phyloP scores from a whole-genome alignment of 75 land plant genomes.

The Sequoia sempervirens region DNA sequence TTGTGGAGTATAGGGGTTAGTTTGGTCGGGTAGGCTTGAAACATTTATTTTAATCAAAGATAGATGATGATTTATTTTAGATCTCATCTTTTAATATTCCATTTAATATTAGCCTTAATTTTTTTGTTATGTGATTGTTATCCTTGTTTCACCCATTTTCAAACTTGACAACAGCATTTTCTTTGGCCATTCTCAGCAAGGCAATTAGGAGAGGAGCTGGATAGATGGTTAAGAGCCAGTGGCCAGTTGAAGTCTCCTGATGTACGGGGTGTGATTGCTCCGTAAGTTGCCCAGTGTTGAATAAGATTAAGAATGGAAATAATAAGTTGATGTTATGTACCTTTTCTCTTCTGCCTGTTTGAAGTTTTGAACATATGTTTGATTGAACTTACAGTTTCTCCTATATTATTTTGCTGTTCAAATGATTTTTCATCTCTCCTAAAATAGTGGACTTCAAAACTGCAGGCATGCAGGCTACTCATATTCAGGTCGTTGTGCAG shows the following conservation, averaged over 20 bases:
- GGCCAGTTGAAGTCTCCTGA: slow-evolving; percentile 60
- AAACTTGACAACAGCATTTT: not conserved
- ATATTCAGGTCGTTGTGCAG: slow-evolving; percentile 96
- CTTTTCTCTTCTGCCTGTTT: not conserved
- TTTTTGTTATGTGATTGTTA: not conserved
- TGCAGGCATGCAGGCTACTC: slow-evolving; percentile 98
- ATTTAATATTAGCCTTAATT: not conserved
- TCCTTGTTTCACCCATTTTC: slow-evolving; percentile 6
- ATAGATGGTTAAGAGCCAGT: slow-evolving; percentile 67
- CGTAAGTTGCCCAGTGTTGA: slow-evolving; percentile 46
- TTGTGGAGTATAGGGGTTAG: not conserved
- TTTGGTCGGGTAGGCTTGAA: not conserved
- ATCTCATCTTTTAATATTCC: not conserved
- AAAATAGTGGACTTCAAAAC: slow-evolving; percentile 3
- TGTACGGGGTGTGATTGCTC: slow-evolving; percentile 95
- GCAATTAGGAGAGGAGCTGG: slow-evolving; percentile 77
- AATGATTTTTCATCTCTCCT: not conserved
- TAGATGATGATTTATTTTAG: not conserved
- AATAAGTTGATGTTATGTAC: not conserved
- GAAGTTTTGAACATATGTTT: not conserved
- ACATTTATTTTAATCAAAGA: not conserved
- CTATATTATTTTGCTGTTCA: not conserved
- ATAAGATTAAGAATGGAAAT: not conserved
- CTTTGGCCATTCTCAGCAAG: slow-evolving; percentile 34
- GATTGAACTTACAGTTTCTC: not conserved